Evolutionary conservation across 2,329 filamentous ascomycete species (phyloP), one percentile per base, ranked within the genome.

Genomic region (Hypoxylon sp.): DNA sequence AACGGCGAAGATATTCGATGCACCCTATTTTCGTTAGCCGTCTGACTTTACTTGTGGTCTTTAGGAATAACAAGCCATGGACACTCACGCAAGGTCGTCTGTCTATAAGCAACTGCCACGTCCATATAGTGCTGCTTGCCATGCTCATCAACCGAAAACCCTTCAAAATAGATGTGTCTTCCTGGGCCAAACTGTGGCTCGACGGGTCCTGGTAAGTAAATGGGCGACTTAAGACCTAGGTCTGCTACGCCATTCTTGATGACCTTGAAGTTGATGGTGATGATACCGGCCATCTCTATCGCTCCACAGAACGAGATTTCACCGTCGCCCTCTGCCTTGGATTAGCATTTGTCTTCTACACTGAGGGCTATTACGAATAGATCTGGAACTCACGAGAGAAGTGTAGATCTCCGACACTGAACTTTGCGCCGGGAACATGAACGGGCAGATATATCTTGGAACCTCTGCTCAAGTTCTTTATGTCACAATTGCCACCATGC

Each of bases 111-210:
- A 3, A 96, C 84, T 0, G 90, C 91, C 2, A 91, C 85, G 69
- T 96, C 91, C 70, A 95, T 78, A 67, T 90, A 96, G 67, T 95
- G 89, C 73, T 96, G 92, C 72, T 91, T 94, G 6, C 92, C 92
- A 19, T 89, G 73, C 72, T 95, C 84, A 63, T 96, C 92, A 13
- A 96, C 92, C 1, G 84, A 89, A 73, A 97, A 97, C 0, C 92
- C 92, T 67, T 96, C 90, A 63, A 94, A 94, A 55, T 90, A 92
- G 51, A 95, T 82, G 63, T 90, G 88, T 3, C 91, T 75, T 0
- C 90, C 89, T 0, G 91, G 90, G 0, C 90, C 88, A 63, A 94
- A 96, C 60, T 92, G 87, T 19, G 91, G 90, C 73, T 95, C 90
- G 0, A 96, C 91, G 0, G 91, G 90, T 0, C 91, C 91, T 0